Conservation (phyloP, 1,284 basidiomycete species). For the Microbotryum violaceum region DNA sequence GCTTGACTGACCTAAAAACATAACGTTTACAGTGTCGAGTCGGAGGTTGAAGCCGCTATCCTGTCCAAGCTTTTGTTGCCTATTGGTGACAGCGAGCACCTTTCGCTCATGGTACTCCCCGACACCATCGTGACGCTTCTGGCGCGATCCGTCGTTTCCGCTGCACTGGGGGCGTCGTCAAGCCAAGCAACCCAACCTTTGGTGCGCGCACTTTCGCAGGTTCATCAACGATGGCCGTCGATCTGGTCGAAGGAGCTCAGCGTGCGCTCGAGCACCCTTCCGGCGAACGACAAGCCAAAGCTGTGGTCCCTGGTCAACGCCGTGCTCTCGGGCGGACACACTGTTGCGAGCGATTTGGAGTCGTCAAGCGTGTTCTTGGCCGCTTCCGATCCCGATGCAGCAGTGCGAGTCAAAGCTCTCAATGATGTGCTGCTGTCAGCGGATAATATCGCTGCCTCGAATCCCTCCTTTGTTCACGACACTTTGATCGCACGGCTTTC, state of each 20-base stretch:
- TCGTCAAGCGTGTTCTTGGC: slow-evolving; percentile 36
- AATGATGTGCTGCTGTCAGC: slow-evolving; percentile 35
- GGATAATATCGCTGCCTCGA: slow-evolving; percentile 9
- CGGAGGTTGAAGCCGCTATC: slow-evolving; percentile 2
- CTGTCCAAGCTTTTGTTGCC: slow-evolving; percentile 1
- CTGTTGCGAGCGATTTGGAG: neutral
- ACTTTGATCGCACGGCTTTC: slow-evolving; percentile 53
- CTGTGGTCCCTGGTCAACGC: slow-evolving; percentile 21
- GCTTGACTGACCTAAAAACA: too few relatives aligned
- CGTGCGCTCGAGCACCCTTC: neutral
- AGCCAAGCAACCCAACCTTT: too few relatives aligned
- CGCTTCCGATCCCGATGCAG: slow-evolving; percentile 42
- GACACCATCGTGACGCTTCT: slow-evolving; percentile 2
- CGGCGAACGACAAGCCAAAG: neutral
- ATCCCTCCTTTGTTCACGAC: slow-evolving; percentile 35
- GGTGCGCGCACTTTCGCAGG: slow-evolving; percentile 13
- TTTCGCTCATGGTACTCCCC: slow-evolving; percentile 13
- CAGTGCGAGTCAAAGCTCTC: slow-evolving; percentile 41
- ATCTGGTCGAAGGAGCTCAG: slow-evolving; percentile 18
- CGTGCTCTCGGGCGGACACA: slow-evolving; percentile 17
- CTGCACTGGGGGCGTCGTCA: neutral
- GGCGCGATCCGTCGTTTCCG: neutral
- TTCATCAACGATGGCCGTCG: slow-evolving; percentile 29
- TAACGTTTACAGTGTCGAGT: too few relatives aligned
- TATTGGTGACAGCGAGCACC: neutral